A percentile compares a stretch with the other conserved stretches of the same genome.
Conservation (phyloP, 805 yeast species). For the Tetrapisispora namnaoensis region DNA sequence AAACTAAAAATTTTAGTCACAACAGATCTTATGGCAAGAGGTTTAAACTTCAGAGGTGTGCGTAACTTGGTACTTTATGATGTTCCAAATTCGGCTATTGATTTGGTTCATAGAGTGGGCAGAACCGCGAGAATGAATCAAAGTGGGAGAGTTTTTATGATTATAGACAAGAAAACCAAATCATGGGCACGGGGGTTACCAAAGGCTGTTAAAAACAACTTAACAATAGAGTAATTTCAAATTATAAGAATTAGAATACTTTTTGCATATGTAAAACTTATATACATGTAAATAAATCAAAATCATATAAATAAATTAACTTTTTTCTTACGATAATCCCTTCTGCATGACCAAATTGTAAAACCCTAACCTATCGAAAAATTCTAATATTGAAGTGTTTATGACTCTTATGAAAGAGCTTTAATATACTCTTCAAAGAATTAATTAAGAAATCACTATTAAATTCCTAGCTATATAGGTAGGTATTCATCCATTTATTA, state of each 20-base stretch:
- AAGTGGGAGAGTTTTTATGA: slow-evolving; percentile 76
- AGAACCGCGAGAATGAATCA: slow-evolving; percentile 90
- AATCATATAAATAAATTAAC: background rate
- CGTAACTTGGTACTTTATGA: slow-evolving; percentile 78
- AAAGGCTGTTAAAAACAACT: slow-evolving; percentile 47
- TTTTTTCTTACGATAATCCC: too few relatives aligned
- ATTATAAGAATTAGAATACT: background rate
- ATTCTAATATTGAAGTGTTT: too few relatives aligned
- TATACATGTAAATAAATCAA: background rate
- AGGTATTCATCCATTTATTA: too few relatives aligned
- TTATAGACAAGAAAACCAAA: slow-evolving; percentile 58
- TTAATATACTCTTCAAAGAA: too few relatives aligned
- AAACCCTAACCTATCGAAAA: too few relatives aligned
- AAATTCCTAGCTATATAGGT: too few relatives aligned
- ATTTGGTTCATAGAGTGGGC: slow-evolving; percentile 84
- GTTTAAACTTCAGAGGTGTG: slow-evolving; percentile 74
- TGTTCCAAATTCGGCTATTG: slow-evolving; percentile 76
- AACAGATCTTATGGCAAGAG: slow-evolving; percentile 85
- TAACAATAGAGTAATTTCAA: slow-evolving; percentile 22
- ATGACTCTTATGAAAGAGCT: too few relatives aligned
- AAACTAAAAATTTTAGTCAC: slow-evolving; percentile 63
- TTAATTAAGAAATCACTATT: too few relatives aligned
- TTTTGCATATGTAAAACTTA: background rate
- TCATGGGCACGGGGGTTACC: slow-evolving; percentile 80
- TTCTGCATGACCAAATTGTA: too few relatives aligned